A percentile compares a stretch with the other conserved stretches of the same genome.
Conservation (phyloP, 208 protist genomes). For the Trypanosomatidae sp. region DNA sequence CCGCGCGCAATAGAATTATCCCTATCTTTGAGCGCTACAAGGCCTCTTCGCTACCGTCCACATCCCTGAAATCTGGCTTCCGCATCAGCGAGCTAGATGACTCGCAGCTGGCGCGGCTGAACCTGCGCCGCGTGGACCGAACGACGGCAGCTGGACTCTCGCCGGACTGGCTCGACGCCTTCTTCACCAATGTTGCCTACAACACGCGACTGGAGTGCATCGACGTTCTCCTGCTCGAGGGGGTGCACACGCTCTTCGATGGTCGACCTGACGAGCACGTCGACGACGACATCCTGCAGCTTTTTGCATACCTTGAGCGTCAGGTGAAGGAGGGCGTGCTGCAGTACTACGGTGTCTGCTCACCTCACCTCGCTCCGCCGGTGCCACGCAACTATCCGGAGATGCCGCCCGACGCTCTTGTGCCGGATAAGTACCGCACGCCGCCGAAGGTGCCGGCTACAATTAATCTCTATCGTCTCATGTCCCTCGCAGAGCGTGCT, state of each 20-base stretch:
- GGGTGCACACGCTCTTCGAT: slow-evolving; percentile 84
- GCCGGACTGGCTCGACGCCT: slow-evolving; percentile 87
- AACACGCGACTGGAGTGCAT: slow-evolving; percentile 86
- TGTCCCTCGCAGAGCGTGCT: slow-evolving; percentile 64
- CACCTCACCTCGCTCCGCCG: slow-evolving; percentile 70
- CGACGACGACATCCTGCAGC: slow-evolving; percentile 78
- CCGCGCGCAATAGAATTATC: slow-evolving; percentile 77
- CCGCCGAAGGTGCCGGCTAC: slow-evolving; percentile 45
- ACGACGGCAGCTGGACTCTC: slow-evolving; percentile 71
- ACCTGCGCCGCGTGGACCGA: slow-evolving; percentile 67
- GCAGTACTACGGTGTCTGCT: slow-evolving; percentile 88
- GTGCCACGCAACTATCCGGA: slow-evolving; percentile 70
- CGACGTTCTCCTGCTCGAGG: slow-evolving; percentile 79
- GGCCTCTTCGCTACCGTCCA: slow-evolving; percentile 81
- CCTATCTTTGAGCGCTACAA: slow-evolving; percentile 89
- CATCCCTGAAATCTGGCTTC: slow-evolving; percentile 84
- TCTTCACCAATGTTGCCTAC: slow-evolving; percentile 86
- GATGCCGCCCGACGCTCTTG: slow-evolving; percentile 74
- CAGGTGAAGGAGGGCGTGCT: slow-evolving; percentile 73
- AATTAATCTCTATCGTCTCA: slow-evolving; percentile 76
- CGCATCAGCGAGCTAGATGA: slow-evolving; percentile 76
- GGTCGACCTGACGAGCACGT: slow-evolving; percentile 65
- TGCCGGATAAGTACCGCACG: slow-evolving; percentile 71
- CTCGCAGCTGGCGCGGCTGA: slow-evolving; percentile 66
- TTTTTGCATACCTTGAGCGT: slow-evolving; percentile 84